Percentiles rank a stretch among this genome's conserved stretches.
Evolutionary conservation across 2,329 filamentous ascomycete genomes (phyloP).

Genomic region (Neofusicoccum kwambonambiense): DNA sequence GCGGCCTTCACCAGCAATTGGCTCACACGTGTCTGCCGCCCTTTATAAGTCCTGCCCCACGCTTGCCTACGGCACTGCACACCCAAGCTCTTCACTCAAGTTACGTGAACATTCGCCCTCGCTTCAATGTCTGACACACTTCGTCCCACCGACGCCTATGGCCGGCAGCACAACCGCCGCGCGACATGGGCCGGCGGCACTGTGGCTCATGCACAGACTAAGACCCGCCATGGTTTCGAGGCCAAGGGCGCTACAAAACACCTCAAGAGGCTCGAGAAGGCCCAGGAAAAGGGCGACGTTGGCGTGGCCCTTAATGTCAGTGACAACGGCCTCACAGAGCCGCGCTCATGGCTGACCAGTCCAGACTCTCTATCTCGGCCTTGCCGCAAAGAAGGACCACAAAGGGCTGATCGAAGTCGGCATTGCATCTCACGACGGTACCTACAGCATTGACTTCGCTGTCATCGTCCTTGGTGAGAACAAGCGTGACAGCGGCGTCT

Average conservation of each 20-base stretch:
- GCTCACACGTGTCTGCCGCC: conserved; percentile 1
- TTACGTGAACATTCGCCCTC: not conserved
- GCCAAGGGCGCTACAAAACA: conserved; percentile 28
- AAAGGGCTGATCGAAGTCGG: conserved; percentile 59
- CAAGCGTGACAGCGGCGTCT: not conserved
- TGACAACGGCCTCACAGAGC: not conserved
- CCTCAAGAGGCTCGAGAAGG: conserved; percentile 22
- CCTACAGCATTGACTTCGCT: conserved; percentile 72
- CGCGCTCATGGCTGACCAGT: not conserved
- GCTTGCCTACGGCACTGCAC: not conserved
- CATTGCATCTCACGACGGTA: conserved; percentile 70
- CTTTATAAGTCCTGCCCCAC: not conserved
- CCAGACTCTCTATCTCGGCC: conserved; percentile 57
- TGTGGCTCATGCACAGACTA: not conserved
- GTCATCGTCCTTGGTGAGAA: conserved; percentile 53
- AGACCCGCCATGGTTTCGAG: conserved; percentile 28
- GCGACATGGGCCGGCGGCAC: conserved; percentile 14
- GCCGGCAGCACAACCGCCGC: conserved; percentile 12
- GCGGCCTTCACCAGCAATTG: not conserved
- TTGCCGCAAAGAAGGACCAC: conserved; percentile 56
- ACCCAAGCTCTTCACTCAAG: not conserved
- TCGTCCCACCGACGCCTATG: not conserved
- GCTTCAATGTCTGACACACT: conserved; percentile 15
- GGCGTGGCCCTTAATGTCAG: conserved; percentile 25
- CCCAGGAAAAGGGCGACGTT: conserved; percentile 20